These are phyloP conservation scores for Pseudogymnoascus sp. DNA, from an alignment of 2,329 filamentous ascomycete species.

Conservation along the genomic window DNA sequence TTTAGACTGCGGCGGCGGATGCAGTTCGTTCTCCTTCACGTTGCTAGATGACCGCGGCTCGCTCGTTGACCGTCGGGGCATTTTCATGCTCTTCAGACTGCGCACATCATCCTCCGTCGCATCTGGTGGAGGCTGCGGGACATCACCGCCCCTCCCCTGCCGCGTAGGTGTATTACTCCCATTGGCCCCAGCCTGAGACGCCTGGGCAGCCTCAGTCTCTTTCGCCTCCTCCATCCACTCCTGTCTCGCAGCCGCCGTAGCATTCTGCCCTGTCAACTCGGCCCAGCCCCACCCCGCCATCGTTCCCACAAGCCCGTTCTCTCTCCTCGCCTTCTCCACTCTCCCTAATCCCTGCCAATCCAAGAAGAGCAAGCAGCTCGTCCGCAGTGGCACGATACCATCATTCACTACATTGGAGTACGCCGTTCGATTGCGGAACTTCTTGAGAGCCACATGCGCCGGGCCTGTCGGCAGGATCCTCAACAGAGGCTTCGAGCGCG, in stretches of 20 bases:
- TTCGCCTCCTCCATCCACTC: slow-evolving; percentile 16
- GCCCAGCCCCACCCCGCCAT: slow-evolving; percentile 92
- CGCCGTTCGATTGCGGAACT: slow-evolving; percentile 82
- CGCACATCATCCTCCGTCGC: slow-evolving; percentile 55
- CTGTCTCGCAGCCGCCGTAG: slow-evolving; percentile 20
- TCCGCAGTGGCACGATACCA: slow-evolving; percentile 88
- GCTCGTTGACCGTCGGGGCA: background rate
- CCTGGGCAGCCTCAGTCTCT: slow-evolving; percentile 5
- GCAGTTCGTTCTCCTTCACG: slow-evolving; percentile 19
- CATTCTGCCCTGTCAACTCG: slow-evolving; percentile 69
- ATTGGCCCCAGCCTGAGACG: slow-evolving; percentile 19
- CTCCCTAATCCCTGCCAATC: slow-evolving; percentile 92
- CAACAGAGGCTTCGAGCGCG: slow-evolving; percentile 79
- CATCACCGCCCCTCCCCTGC: slow-evolving; percentile 38
- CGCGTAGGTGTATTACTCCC: slow-evolving; percentile 35
- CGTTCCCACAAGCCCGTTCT: slow-evolving; percentile 86
- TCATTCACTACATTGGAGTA: slow-evolving; percentile 98
- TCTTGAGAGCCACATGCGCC: slow-evolving; percentile 75
- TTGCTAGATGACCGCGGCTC: background rate
- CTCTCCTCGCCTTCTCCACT: slow-evolving; percentile 87
- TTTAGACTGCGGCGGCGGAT: slow-evolving; percentile 12
- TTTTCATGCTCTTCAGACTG: slow-evolving; percentile 42
- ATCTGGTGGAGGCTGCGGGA: slow-evolving; percentile 61
- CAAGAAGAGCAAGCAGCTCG: slow-evolving; percentile 90
- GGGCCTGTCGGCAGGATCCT: slow-evolving; percentile 86